Conservation (phyloP, 2,329 filamentous ascomycete genomes). For the Chaetothyriales sp. region DNA sequence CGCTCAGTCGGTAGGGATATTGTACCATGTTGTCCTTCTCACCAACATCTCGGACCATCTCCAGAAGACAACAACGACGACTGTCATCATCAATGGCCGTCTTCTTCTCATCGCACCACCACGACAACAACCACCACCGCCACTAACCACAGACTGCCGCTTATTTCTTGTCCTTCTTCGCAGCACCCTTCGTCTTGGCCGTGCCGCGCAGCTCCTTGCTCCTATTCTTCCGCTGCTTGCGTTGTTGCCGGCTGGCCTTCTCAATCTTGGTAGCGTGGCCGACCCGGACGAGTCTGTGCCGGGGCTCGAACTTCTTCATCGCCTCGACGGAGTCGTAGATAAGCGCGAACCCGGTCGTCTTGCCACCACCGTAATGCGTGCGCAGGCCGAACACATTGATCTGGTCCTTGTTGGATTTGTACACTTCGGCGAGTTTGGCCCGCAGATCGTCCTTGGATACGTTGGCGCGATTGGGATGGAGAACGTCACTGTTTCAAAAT, state of each 20-base stretch:
- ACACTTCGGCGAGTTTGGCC: constrained; percentile 80
- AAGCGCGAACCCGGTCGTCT: constrained; percentile 97
- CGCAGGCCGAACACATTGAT: constrained; percentile 96
- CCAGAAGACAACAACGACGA: constrained; percentile 7
- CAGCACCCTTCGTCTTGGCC: constrained; percentile 94
- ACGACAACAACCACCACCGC: too few species aligned
- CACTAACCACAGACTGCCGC: too few species aligned
- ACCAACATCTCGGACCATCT: constrained; percentile 4
- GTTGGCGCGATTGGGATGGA: constrained; percentile 96
- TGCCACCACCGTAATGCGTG: constrained; percentile 98
- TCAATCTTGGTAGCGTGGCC: constrained; percentile 88
- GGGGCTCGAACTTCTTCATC: constrained; percentile 99
- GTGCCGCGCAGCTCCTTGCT: constrained; percentile 96
- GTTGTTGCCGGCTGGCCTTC: constrained; percentile 96
- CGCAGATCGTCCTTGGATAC: constrained; percentile 99
- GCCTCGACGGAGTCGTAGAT: constrained; percentile 97
- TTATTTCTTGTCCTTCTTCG: constrained; percentile 77
- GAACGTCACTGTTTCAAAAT: constrained; percentile 86
- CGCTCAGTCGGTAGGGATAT: too few species aligned
- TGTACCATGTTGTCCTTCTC: background rate
- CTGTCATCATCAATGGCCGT: constrained; percentile 12
- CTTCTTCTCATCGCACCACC: constrained; percentile 1
- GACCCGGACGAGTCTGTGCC: constrained; percentile 90
- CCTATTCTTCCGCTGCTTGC: constrained; percentile 99
- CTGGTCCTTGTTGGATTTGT: constrained; percentile 97